phyloP scores from a whole-genome alignment of 441 rosid species.

The Pelargonium cotyledonis region DNA sequence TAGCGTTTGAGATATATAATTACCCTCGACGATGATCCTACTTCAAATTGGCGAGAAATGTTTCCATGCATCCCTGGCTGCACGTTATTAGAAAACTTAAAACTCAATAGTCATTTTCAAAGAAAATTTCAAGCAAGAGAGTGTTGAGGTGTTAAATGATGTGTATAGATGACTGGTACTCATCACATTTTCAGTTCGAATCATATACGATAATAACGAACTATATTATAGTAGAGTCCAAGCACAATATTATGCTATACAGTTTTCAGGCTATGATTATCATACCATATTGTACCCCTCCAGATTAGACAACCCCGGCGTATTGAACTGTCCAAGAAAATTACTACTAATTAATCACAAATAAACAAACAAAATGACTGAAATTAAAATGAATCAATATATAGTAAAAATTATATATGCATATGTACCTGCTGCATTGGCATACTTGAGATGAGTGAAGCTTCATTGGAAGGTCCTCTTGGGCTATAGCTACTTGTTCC shows the following conservation, averaged over 20 bases:
- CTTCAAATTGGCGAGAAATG: neutral
- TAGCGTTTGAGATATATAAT: neutral
- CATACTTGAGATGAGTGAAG: neutral
- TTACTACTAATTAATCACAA: too few species aligned
- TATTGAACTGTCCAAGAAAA: neutral
- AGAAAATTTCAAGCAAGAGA: neutral
- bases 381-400: too few species aligned
- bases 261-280: neutral
- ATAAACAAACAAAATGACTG: too few species aligned
- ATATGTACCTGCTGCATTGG: neutral
- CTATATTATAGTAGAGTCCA: too few species aligned
- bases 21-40: neutral
- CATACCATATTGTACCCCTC: conserved; percentile 4
- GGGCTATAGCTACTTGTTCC: conserved; percentile 6
- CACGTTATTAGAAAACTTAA: neutral
- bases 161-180: too few species aligned
- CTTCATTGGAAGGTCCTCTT: conserved; percentile 5
- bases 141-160: neutral
- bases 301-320: neutral
- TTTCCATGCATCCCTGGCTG: conserved; percentile 6
- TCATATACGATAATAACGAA: too few species aligned
- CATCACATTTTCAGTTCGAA: too few species aligned
- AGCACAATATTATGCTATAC: too few species aligned
- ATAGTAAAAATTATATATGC: too few species aligned
- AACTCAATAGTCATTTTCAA: neutral